phyloP scores from a whole-genome alignment of 2,329 filamentous ascomycete genomes.

The Exophiala dermatitidis region DNA sequence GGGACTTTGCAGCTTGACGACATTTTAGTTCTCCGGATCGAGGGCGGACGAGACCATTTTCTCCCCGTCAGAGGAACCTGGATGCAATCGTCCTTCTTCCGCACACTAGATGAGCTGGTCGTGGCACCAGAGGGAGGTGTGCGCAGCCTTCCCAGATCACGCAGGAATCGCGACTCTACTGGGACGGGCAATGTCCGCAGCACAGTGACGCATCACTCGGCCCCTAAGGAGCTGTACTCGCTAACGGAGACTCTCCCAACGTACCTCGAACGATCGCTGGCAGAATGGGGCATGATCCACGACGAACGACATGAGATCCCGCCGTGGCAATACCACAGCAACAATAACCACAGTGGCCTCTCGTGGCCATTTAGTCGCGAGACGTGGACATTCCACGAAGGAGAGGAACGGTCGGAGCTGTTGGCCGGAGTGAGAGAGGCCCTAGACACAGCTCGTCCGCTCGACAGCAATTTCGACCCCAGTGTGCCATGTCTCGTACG shows the following conservation, averaged over 20 bases:
- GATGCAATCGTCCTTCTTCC: slow-evolving; percentile 74
- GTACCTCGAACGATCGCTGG: slow-evolving; percentile 51
- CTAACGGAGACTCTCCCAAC: slow-evolving; percentile 73
- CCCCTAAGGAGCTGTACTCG: slow-evolving; percentile 80
- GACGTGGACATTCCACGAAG: slow-evolving; percentile 42
- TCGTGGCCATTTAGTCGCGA: slow-evolving; percentile 55
- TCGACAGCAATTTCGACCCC: slow-evolving; percentile 55
- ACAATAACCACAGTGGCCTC: slow-evolving; percentile 26
- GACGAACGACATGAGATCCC: slow-evolving; percentile 32
- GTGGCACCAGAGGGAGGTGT: slow-evolving; percentile 71
- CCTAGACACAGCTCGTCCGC: slow-evolving; percentile 61
- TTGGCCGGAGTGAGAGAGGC: slow-evolving; percentile 51
- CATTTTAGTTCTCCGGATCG: slow-evolving; percentile 76
- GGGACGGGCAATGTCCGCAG: slow-evolving; percentile 15
- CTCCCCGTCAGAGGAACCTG: slow-evolving; percentile 71
- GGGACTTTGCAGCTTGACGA: slow-evolving; percentile 64
- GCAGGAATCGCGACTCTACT: slow-evolving; percentile 30
- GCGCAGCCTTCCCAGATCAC: slow-evolving; percentile 55
- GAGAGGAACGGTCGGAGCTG: slow-evolving; percentile 38
- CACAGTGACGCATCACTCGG: slow-evolving; percentile 54
- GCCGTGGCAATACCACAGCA: slow-evolving; percentile 47
- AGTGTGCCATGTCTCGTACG: slow-evolving; percentile 59
- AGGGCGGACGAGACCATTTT: slow-evolving; percentile 83
- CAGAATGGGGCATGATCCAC: slow-evolving; percentile 56
- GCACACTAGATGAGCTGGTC: slow-evolving; percentile 81